Percentiles rank a stretch among this genome's conserved stretches.
Conservation (phyloP, 345 rosid species). For the Luvunga scandens region DNA sequence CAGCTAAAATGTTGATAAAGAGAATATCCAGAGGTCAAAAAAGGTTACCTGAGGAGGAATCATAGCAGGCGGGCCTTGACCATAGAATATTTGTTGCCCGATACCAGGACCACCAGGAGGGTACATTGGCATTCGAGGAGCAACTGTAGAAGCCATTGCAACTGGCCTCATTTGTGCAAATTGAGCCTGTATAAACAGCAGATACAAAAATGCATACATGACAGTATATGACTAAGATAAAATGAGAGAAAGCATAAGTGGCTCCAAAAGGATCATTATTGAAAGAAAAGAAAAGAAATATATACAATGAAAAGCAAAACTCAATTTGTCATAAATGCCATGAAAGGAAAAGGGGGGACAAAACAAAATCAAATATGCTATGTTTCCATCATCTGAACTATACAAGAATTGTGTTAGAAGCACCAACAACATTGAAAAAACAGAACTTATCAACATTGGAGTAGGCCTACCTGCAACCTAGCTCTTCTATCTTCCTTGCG, state of each 20-base stretch:
- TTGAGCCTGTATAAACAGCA: conserved; percentile 57
- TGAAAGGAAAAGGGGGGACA: neutral
- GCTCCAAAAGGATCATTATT: neutral
- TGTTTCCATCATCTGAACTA: neutral
- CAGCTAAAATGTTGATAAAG: neutral
- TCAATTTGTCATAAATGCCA: neutral
- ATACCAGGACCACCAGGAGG: conserved; percentile 76
- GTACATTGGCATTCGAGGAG: conserved; percentile 82
- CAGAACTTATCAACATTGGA: neutral
- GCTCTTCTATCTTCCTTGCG: conserved; percentile 94
- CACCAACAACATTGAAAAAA: neutral
- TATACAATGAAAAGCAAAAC: neutral
- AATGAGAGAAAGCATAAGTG: neutral
- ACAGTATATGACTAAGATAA: neutral
- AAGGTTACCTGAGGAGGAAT: conserved; percentile 72
- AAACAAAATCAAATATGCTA: neutral
- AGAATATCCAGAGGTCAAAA: neutral
- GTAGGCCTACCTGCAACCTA: conserved; percentile 66
- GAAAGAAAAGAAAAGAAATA: neutral
- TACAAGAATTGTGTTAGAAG: neutral
- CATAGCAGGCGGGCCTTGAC: conserved; percentile 80
- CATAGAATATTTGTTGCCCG: conserved; percentile 85
- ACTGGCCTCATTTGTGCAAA: conserved; percentile 85
- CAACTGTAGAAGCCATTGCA: conserved; percentile 69
- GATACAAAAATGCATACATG: neutral